Evolutionary conservation across 148 eudicot genomes (phyloP).

Genomic region (Heliamphora exappendiculata): DNA sequence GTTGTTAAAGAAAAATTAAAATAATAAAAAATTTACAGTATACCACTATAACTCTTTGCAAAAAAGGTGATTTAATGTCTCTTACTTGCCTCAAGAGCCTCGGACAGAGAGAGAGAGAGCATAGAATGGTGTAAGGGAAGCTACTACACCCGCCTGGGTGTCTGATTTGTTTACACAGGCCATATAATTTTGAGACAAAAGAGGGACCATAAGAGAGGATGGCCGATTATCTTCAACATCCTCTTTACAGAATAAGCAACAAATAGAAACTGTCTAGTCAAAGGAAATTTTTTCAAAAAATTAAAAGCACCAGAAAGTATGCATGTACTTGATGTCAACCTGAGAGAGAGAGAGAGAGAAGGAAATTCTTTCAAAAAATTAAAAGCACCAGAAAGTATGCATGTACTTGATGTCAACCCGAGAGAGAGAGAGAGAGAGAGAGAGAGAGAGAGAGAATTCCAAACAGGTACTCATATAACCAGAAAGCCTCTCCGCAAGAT

Average conservation of each 20-base stretch:
- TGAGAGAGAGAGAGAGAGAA: background rate
- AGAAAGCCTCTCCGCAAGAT: too few relatives aligned
- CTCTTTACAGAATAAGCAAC: background rate
- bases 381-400: background rate
- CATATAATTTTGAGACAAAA: too few relatives aligned
- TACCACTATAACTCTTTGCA: too few relatives aligned
- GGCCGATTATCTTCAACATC: background rate
- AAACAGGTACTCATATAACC: background rate
- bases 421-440: background rate
- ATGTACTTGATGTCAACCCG: background rate
- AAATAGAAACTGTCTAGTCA: background rate
- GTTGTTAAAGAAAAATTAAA: too few relatives aligned
- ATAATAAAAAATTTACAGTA: too few relatives aligned
- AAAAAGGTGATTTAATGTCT: too few relatives aligned
- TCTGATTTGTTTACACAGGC: too few relatives aligned
- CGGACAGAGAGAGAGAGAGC: too few relatives aligned
- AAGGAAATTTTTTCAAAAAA: background rate
- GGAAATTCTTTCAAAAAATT: background rate
- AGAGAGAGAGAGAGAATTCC: background rate
- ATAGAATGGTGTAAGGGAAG: too few relatives aligned
- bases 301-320: background rate
- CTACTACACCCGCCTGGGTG: too few relatives aligned
- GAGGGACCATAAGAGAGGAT: too few relatives aligned
- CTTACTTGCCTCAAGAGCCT: too few relatives aligned
- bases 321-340: background rate